Conservation (phyloP, 352 stramenopile species). For the Globisporangium mamillatum region DNA sequence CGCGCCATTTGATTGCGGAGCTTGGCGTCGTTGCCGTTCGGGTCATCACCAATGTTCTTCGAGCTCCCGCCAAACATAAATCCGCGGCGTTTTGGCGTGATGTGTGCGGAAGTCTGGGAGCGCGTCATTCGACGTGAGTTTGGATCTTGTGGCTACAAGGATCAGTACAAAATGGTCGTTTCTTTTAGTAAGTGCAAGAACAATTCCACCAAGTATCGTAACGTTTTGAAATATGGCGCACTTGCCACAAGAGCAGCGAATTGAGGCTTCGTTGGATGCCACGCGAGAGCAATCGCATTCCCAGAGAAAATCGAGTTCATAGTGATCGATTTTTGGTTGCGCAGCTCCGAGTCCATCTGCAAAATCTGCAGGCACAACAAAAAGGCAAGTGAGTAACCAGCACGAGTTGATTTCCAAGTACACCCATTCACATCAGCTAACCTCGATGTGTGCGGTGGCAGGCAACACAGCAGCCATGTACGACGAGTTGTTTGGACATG, state of each 20-base stretch:
- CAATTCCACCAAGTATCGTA: background rate
- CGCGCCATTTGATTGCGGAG: conserved; percentile 38
- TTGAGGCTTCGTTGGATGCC: conserved; percentile 43
- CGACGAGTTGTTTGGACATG: conserved; percentile 31
- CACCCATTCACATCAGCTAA: conserved; percentile 11
- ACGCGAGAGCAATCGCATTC: conserved; percentile 61
- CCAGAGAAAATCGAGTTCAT: conserved; percentile 57
- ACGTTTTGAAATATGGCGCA: background rate
- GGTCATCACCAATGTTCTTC: conserved; percentile 32
- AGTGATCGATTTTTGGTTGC: conserved; percentile 60
- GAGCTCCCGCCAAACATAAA: conserved; percentile 69
- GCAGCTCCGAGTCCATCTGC: conserved; percentile 63
- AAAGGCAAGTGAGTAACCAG: background rate
- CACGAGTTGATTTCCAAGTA: background rate
- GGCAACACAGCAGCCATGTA: conserved; percentile 51
- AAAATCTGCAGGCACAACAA: conserved; percentile 36
- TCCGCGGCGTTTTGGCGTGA: conserved; percentile 39
- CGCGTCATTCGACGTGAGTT: conserved; percentile 37
- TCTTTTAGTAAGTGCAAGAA: background rate
- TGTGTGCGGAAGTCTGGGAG: conserved; percentile 31
- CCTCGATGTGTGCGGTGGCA: conserved; percentile 54
- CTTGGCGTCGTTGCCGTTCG: conserved; percentile 24
- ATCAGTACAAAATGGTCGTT: background rate
- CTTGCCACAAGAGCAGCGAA: conserved; percentile 59
- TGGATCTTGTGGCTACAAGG: conserved; percentile 51